Percentiles rank a stretch among this genome's conserved stretches.
These are phyloP conservation scores for Sugiyamaella chiloensis DNA, from an alignment of 805 yeast species.

Conservation along the genomic window DNA sequence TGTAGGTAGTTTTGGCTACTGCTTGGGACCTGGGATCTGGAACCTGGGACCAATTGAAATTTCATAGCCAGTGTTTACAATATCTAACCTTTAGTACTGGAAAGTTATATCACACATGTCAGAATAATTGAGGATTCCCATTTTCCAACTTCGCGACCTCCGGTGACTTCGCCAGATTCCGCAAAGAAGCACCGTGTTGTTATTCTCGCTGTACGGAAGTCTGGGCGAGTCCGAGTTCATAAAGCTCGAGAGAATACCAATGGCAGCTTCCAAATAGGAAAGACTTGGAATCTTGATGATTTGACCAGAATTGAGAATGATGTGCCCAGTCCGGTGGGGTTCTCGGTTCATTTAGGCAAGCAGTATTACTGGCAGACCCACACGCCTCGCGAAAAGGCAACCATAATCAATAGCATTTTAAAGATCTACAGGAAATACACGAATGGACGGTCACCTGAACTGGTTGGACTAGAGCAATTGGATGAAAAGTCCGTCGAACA, in stretches of 20 bases:
- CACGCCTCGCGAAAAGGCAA: constrained; percentile 54
- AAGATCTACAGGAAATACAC: constrained; percentile 54
- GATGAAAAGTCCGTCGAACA: constrained; percentile 13
- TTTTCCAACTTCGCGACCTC: constrained; percentile 68
- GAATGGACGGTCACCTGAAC: constrained; percentile 51
- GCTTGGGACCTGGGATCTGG: too few species aligned
- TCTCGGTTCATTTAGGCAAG: constrained; percentile 63
- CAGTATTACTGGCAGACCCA: constrained; percentile 80
- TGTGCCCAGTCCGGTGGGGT: constrained; percentile 28
- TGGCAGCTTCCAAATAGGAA: constrained; percentile 79
- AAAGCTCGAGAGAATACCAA: constrained; percentile 81
- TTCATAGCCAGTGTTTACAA: background rate
- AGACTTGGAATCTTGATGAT: constrained; percentile 86
- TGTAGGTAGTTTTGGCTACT: too few species aligned
- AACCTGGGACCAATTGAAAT: too few species aligned
- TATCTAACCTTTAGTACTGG: constrained; percentile 33
- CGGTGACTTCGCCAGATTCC: constrained; percentile 44
- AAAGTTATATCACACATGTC: constrained; percentile 72
- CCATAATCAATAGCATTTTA: constrained; percentile 52
- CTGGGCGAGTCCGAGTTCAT: constrained; percentile 70
- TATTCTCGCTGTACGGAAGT: constrained; percentile 56
- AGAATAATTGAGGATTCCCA: constrained; percentile 70
- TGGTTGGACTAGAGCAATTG: constrained; percentile 50
- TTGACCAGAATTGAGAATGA: constrained; percentile 57
- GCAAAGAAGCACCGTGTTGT: constrained; percentile 48